Percentiles rank a stretch among this genome's conserved stretches.
phyloP scores from a whole-genome alignment of 129 eudicot species.

The Artemisia tridentata region DNA sequence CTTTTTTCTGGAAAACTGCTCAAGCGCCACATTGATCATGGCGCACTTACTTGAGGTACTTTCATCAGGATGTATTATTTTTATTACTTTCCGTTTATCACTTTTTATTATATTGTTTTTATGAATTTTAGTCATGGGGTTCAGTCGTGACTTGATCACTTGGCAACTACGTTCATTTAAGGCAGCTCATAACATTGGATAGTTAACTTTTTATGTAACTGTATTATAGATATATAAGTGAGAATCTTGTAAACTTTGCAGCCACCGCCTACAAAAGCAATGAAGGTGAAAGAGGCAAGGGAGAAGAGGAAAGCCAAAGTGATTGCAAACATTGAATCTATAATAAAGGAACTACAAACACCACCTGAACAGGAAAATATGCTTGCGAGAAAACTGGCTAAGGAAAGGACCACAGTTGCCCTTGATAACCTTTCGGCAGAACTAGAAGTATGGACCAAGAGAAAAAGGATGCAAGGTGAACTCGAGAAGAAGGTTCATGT shows the following conservation, averaged over 20 bases:
- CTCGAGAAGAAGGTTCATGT: background rate
- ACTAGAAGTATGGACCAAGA: background rate
- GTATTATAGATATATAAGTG: background rate
- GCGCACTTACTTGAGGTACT: constrained; percentile 19
- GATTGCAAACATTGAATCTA: background rate
- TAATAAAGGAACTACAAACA: background rate
- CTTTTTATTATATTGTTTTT: too few relatives aligned
- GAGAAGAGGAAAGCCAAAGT: background rate
- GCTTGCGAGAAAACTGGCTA: background rate
- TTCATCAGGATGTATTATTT: background rate
- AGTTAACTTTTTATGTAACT: too few relatives aligned
- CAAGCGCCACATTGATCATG: constrained; percentile 18
- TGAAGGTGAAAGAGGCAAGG: background rate
- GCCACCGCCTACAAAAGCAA: background rate
- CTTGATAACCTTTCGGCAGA: background rate
- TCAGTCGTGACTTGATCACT: too few relatives aligned
- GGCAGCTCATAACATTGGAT: too few relatives aligned
- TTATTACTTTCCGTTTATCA: too few relatives aligned
- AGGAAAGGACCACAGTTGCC: background rate
- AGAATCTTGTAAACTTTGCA: background rate
- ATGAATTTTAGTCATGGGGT: too few relatives aligned
- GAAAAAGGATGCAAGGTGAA: too few relatives aligned
- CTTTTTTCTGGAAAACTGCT: constrained; percentile 26
- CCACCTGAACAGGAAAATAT: background rate
- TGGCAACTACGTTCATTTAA: too few relatives aligned